Percentiles rank a stretch among this genome's conserved stretches.
These are phyloP conservation scores for Globisporangium yorkense DNA, from an alignment of 352 stramenopile species.

Conservation along the genomic window DNA sequence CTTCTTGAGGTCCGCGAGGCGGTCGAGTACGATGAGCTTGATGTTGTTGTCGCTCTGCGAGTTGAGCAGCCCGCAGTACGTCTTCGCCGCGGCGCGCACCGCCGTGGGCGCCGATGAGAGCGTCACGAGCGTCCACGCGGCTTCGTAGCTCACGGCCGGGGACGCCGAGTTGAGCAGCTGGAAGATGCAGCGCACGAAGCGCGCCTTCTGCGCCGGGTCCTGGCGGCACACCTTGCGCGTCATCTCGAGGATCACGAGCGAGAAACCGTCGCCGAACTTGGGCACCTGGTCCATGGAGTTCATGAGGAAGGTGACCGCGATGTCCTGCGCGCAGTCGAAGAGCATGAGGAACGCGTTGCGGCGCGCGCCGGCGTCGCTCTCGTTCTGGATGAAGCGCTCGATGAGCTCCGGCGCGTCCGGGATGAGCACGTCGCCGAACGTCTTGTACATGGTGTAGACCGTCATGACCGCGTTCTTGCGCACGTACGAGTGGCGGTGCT, in stretches of 20 bases:
- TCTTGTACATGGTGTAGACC: slow-evolving; percentile 98
- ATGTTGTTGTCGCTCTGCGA: slow-evolving; percentile 99
- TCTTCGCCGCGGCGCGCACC: slow-evolving; percentile 95
- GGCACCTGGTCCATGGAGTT: slow-evolving; percentile 94
- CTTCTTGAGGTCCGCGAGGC: slow-evolving; percentile 96
- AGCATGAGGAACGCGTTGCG: slow-evolving; percentile 99
- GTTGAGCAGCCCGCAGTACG: slow-evolving; percentile 97
- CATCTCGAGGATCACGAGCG: slow-evolving; percentile 98
- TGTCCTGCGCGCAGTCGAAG: slow-evolving; percentile 97
- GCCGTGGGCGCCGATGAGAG: slow-evolving; percentile 97
- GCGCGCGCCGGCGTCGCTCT: slow-evolving; percentile 92
- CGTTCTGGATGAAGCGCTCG: slow-evolving; percentile 90
- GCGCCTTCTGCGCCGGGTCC: slow-evolving; percentile 97
- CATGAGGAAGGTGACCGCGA: slow-evolving; percentile 97
- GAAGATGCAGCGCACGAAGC: slow-evolving; percentile 98
- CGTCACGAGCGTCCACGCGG: slow-evolving; percentile 98
- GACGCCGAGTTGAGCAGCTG: slow-evolving; percentile 94
- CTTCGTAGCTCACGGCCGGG: slow-evolving; percentile 96
- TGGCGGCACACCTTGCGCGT: slow-evolving; percentile 97
- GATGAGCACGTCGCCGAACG: slow-evolving; percentile 92
- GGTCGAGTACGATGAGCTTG: slow-evolving; percentile 99
- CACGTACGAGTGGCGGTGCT: slow-evolving; percentile 98
- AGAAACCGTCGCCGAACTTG: slow-evolving; percentile 97
- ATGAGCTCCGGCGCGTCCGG: slow-evolving; percentile 98
- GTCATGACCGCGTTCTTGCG: slow-evolving; percentile 98